Percentiles rank a stretch among this genome's conserved stretches.
Conservation (phyloP, 306 rosid species). For the Mucuna pruriens region DNA sequence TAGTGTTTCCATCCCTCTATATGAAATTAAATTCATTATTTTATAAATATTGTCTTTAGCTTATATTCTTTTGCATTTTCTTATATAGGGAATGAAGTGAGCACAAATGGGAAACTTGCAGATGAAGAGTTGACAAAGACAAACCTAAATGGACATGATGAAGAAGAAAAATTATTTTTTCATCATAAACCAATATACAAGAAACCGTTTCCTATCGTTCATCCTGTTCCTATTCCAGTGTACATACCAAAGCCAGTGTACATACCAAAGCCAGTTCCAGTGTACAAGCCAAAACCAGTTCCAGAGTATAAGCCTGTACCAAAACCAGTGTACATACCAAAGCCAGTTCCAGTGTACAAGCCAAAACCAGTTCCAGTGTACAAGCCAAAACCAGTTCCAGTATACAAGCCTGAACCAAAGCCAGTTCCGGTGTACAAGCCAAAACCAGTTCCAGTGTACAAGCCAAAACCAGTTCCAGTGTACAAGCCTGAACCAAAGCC, state of each 20-base stretch:
- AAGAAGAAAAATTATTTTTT: slow-evolving; percentile 47
- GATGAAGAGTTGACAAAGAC: slow-evolving; percentile 22
- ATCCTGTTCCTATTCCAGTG: not conserved
- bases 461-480: slow-evolving; percentile 2
- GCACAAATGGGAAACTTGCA: slow-evolving; percentile 18
- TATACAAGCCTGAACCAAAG: not conserved
- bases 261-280: not conserved
- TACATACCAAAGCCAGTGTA: not conserved
- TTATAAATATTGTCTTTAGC: not conserved
- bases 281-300: not conserved
- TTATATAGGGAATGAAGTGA: slow-evolving; percentile 30
- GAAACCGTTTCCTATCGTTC: not conserved
- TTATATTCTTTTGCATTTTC: not conserved
- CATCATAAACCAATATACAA: slow-evolving; percentile 25
- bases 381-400: not conserved
- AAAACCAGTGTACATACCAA: not conserved
- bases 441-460: not conserved
- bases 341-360: not conserved
- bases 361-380: slow-evolving; percentile 12
- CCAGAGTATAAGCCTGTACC: not conserved
- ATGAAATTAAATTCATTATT: not conserved
- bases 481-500: slow-evolving; percentile 21
- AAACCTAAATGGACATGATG: slow-evolving; percentile 24
- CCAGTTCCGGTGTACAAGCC: not conserved
- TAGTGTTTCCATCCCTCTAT: not conserved